A percentile compares a stretch with the other conserved stretches of the same genome.
These are phyloP conservation scores for Castanopsis chinensis DNA, from an alignment of 306 rosid species.

Conservation along the genomic window DNA sequence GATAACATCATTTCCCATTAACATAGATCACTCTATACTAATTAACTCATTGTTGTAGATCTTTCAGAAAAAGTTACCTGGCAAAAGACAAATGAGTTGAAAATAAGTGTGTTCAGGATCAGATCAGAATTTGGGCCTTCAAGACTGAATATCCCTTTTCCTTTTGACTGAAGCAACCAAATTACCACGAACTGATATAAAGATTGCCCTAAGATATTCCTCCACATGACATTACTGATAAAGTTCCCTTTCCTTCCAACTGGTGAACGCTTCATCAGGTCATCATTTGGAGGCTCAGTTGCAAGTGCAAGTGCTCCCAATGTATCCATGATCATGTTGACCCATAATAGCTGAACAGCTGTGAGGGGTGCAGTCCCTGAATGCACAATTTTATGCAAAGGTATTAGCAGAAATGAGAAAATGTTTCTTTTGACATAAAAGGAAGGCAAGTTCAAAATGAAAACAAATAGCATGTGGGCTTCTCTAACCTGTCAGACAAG, in stretches of 20 bases:
- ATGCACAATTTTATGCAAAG: conserved; percentile 13
- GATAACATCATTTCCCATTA: not conserved
- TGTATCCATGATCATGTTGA: conserved; percentile 99
- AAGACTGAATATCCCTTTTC: conserved; percentile 55
- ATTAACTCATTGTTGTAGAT: not conserved
- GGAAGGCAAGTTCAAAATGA: conserved; percentile 4
- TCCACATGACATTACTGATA: conserved; percentile 96
- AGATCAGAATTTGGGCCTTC: conserved; percentile 61
- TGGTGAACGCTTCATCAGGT: conserved; percentile 82
- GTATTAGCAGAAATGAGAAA: conserved; percentile 24
- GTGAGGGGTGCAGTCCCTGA: conserved; percentile 93
- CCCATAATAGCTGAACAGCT: conserved; percentile 96
- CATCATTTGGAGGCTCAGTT: conserved; percentile 91
- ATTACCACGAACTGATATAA: conserved; percentile 75
- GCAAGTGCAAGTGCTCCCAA: conserved; percentile 98
- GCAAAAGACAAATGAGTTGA: conserved; percentile 90
- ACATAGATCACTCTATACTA: not conserved
- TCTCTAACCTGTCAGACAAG: conserved; percentile 79
- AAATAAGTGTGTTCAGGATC: conserved; percentile 80
- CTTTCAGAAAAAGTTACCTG: conserved; percentile 54
- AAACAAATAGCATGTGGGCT: conserved; percentile 5
- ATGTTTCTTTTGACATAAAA: not conserved
- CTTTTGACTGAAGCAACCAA: conserved; percentile 85
- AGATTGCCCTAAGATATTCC: conserved; percentile 90
- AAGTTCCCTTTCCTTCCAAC: conserved; percentile 90